Conservation (phyloP, 345 rosid species). For the Salix caprea region DNA sequence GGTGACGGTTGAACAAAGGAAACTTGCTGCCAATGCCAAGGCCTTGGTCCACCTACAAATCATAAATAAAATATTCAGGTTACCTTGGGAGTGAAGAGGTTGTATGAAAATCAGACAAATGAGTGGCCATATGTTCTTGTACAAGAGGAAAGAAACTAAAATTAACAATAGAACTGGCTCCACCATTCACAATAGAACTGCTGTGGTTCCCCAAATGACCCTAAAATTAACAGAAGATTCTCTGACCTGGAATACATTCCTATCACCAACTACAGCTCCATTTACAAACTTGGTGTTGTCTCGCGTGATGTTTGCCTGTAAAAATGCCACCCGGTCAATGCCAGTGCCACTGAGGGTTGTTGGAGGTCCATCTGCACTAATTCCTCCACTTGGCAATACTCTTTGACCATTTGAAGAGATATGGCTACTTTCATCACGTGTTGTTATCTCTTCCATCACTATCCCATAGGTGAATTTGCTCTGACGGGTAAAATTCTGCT, state of each 20-base stretch:
- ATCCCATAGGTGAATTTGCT: slow-evolving; percentile 97
- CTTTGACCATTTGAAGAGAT: slow-evolving; percentile 85
- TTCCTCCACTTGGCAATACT: slow-evolving; percentile 93
- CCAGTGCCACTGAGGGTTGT: slow-evolving; percentile 99
- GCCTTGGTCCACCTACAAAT: slow-evolving; percentile 89
- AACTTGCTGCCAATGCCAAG: slow-evolving; percentile 91
- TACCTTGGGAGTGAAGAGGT: slow-evolving; percentile 1
- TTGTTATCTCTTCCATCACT: slow-evolving; percentile 98
- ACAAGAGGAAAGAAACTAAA: neutral
- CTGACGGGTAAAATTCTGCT: slow-evolving; percentile 94
- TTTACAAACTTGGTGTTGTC: slow-evolving; percentile 91
- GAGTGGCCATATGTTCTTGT: neutral
- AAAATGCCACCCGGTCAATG: slow-evolving; percentile 79
- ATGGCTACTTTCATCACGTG: slow-evolving; percentile 94
- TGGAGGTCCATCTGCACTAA: slow-evolving; percentile 98
- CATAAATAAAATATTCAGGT: slow-evolving; percentile 14
- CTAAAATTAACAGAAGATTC: slow-evolving; percentile 2
- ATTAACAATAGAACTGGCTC: neutral
- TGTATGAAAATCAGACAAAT: neutral
- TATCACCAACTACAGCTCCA: slow-evolving; percentile 95
- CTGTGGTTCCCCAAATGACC: neutral
- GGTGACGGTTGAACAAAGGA: slow-evolving; percentile 97
- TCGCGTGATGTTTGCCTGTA: slow-evolving; percentile 93
- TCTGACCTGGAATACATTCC: slow-evolving; percentile 95
- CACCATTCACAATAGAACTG: neutral